A percentile compares a stretch with the other conserved stretches of the same genome.
These are phyloP conservation scores for Alliaria petiolata DNA, from an alignment of 345 rosid species.

Conservation along the genomic window DNA sequence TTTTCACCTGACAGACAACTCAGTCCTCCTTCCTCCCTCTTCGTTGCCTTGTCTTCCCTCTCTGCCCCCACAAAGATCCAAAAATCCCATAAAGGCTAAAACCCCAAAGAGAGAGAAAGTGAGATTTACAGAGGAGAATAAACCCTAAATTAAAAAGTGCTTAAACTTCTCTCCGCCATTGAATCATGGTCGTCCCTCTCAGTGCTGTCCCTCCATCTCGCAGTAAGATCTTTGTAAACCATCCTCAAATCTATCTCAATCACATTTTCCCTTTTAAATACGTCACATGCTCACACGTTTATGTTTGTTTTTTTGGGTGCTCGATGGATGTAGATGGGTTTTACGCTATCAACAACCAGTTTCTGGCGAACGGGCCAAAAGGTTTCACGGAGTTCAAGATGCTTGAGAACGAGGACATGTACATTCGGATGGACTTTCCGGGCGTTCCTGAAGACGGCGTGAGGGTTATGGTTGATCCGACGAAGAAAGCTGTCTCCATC, in stretches of 20 bases:
- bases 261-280: not conserved
- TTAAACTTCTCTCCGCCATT: not conserved
- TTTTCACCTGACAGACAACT: no score
- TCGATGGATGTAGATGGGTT: constrained; percentile 9
- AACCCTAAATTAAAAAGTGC: no score
- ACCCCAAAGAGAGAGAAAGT: no score
- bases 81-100: no score
- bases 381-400: constrained; percentile 19
- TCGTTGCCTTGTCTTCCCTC: no score
- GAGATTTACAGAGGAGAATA: no score
- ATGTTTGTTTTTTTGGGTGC: not conserved
- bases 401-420: constrained; percentile 18
- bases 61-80: no score
- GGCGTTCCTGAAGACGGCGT: constrained; percentile 8
- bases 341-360: constrained; percentile 31
- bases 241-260: not conserved
- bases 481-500: not conserved
- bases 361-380: constrained; percentile 18
- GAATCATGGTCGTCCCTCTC: not conserved
- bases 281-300: not conserved
- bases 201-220: not conserved
- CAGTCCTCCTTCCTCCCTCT: no score
- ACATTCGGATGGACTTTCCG: constrained; percentile 8
- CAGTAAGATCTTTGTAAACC: not conserved
- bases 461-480: not conserved